These are phyloP conservation scores for Paecilomyces fulvus DNA, from an alignment of 2,329 filamentous ascomycete genomes.

Conservation along the genomic window DNA sequence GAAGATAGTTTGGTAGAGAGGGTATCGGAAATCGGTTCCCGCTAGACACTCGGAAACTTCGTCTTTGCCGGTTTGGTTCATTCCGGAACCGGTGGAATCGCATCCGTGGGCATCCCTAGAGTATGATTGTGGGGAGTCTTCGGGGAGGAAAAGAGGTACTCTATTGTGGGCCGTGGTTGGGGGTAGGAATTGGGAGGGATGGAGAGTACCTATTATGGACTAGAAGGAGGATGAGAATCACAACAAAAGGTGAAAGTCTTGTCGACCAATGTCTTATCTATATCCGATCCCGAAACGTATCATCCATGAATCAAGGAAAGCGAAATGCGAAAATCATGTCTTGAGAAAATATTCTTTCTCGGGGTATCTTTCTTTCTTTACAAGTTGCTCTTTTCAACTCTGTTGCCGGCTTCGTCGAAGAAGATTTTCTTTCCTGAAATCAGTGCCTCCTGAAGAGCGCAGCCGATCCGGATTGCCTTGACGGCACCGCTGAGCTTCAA, in stretches of 20 bases:
- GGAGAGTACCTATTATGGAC: too few species aligned
- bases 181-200: too few species aligned
- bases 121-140: too few species aligned
- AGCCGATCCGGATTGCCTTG: constrained; percentile 50
- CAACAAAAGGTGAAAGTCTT: neutral
- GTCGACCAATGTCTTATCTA: neutral
- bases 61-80: neutral
- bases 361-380: constrained; percentile 13
- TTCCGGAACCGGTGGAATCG: neutral
- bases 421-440: constrained; percentile 48
- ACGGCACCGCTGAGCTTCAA: constrained; percentile 52
- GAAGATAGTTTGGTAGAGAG: neutral
- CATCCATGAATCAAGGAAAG: neutral
- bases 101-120: too few species aligned
- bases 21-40: neutral
- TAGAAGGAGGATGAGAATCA: neutral
- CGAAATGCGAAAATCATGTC: neutral
- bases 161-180: too few species aligned
- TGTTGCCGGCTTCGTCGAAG: constrained; percentile 49
- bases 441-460: constrained; percentile 49
- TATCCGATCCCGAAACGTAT: neutral
- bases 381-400: constrained; percentile 34
- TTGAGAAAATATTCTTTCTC: neutral
- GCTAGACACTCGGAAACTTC: neutral
- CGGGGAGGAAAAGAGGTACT: too few species aligned